phyloP scores from a whole-genome alignment of 208 protist genomes.

The Leishmania lainsoni region DNA sequence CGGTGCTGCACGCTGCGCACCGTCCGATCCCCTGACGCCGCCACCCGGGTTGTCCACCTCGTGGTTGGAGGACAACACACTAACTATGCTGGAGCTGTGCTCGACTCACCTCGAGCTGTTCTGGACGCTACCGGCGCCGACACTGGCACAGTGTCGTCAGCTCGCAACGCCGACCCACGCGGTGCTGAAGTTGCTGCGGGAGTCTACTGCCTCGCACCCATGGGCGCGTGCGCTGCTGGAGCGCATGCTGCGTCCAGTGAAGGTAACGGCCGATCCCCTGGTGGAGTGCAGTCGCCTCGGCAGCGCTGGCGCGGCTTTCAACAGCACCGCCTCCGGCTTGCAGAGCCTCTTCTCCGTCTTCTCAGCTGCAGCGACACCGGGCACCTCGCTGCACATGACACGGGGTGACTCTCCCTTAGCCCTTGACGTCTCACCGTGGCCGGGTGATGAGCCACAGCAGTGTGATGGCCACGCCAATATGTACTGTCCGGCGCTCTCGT shows the following conservation, averaged over 20 bases:
- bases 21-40: neutral
- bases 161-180: constrained; percentile 19
- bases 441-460: neutral
- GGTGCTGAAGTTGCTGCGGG: constrained; percentile 14
- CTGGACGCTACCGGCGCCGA: constrained; percentile 35
- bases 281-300: neutral
- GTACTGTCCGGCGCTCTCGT: constrained; percentile 39
- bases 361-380: neutral
- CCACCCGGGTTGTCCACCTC: constrained; percentile 1
- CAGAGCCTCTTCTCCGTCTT: neutral
- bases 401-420: neutral
- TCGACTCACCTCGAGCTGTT: constrained; percentile 40
- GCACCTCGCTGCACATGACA: neutral
- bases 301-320: neutral
- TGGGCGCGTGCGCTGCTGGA: constrained; percentile 20
- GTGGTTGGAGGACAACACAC: constrained; percentile 36
- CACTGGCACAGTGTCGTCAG: constrained; percentile 27
- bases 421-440: neutral
- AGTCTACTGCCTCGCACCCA: constrained; percentile 7
- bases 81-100: constrained; percentile 43
- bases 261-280: neutral
- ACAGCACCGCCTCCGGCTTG: neutral
- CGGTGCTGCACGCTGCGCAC: too few species aligned
- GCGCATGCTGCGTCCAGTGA: constrained; percentile 17
- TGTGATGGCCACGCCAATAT: neutral